Evolutionary conservation across 225 moss, liverwort and hornwort genomes (phyloP).

Genomic region (Rhytidiadelphus loreus): DNA sequence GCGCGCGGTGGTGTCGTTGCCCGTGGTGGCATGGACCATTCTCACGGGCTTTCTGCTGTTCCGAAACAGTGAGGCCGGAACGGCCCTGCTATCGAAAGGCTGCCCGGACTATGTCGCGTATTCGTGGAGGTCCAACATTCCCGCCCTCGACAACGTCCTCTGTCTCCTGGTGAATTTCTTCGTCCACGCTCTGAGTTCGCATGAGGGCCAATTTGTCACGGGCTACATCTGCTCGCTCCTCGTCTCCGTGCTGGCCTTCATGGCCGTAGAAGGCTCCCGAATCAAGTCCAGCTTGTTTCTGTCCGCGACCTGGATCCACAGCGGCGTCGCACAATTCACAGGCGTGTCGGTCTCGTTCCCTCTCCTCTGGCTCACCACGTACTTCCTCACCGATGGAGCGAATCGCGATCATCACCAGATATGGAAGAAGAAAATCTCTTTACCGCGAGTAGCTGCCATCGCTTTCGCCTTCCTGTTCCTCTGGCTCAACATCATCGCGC

Average conservation of each 20-base stretch:
- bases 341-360: conserved; percentile 40
- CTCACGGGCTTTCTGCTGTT: conserved; percentile 16
- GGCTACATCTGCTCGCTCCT: conserved; percentile 27
- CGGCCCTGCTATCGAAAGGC: background rate
- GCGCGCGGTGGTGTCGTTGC: conserved; percentile 15
- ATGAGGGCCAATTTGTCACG: conserved; percentile 18
- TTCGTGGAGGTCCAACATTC: conserved; percentile 16
- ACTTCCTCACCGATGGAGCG: conserved; percentile 24
- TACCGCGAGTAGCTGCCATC: conserved; percentile 27
- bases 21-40: conserved; percentile 10
- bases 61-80: background rate
- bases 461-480: conserved; percentile 24
- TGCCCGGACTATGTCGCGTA: conserved; percentile 26
- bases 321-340: conserved; percentile 2
- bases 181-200: conserved; percentile 1
- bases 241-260: conserved; percentile 34
- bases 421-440: conserved; percentile 27
- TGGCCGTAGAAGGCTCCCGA: conserved; percentile 54
- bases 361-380: conserved; percentile 28
- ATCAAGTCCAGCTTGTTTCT: conserved; percentile 11
- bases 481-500: conserved; percentile 26
- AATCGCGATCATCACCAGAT: background rate
- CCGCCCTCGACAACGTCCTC: background rate
- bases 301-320: conserved; percentile 23
- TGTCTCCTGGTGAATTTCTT: conserved; percentile 30